phyloP scores from a whole-genome alignment of 2,329 filamentous ascomycete genomes.

The Neofusicoccum parvum region DNA sequence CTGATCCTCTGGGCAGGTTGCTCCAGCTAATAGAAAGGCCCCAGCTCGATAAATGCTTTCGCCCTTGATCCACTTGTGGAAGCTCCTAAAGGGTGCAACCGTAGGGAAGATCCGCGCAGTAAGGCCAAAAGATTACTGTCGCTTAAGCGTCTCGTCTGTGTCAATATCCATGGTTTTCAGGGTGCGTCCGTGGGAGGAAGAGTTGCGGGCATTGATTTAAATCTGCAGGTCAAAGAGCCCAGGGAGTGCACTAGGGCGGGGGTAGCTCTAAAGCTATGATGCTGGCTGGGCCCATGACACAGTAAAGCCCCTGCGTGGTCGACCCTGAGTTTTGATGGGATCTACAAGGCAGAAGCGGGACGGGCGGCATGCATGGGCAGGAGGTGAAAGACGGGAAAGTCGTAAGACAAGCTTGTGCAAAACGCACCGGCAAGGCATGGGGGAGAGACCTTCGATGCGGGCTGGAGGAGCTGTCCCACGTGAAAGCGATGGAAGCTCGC shows the following conservation, averaged over 20 bases:
- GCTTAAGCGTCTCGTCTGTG: no score
- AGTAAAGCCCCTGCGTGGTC: background rate
- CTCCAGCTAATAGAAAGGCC: no score
- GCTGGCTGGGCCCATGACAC: constrained; percentile 1
- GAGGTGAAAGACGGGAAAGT: background rate
- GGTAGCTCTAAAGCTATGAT: background rate
- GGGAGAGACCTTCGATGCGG: background rate
- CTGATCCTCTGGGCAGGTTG: no score
- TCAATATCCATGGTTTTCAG: no score
- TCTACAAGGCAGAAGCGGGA: background rate
- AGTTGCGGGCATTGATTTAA: no score
- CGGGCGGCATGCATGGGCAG: background rate
- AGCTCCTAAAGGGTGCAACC: no score
- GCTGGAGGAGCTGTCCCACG: background rate
- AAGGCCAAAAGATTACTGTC: no score
- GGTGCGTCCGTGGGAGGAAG: no score
- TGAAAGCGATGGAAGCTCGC: background rate
- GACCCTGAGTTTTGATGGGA: background rate
- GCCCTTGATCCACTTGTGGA: no score
- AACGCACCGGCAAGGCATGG: background rate
- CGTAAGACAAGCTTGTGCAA: background rate
- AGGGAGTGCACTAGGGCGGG: background rate
- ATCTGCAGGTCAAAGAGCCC: background rate
- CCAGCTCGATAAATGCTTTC: no score
- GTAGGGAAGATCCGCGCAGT: no score